Base-by-base conservation (phyloP, 192 early-diverging fungal genomes). In the Phlyctochytrium bullatum region DNA sequence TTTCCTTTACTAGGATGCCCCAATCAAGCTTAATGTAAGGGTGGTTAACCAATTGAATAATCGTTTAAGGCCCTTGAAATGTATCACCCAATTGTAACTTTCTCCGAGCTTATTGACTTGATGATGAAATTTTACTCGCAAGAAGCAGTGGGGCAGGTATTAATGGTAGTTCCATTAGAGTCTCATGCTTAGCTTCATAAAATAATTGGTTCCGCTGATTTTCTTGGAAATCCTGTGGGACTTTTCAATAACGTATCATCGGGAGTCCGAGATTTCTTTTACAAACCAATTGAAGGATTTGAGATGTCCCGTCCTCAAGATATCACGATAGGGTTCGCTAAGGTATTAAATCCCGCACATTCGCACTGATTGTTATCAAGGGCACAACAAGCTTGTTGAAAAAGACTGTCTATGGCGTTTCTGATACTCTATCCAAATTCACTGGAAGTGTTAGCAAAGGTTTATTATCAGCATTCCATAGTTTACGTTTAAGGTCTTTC, bases 151-250 rank as follows among this genome's bases (percentile, higher is more conserved):
- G 92, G 92, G 63, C 96, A 94, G 74, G 76, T 84, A 32, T 58
- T 50, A n/a, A 25, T 30, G 36, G 29, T 25, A 1, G 1, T 64
- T 50, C 3, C 31, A 6, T 12, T 2, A 25, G 1, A 3, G 27
- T 3, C 47, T 1, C 17, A 62, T 27, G n/a, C 2, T 17, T 0
- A 75, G 67, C 59, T 76, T 20, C 75, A 78, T 59, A 76, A 79
- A 68, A 54, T 79, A 31, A 72, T 98, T 3, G 97, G 97, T 10
- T 95, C 94, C 23, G 96, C 95, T 17, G 96, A 99, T 67, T 88
- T 99, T 65, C 81, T 99, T 57, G 97, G 97, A 29, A 99, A 99
- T 64, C 97, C 97, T 1, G 94, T 99, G 1, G 96, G 97, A 1
- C 73, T 99, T 20, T 99, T 99, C 77, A 97, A 88, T 77, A 98